Conservation (phyloP, 2,329 filamentous ascomycete genomes). For the Ophiosphaerella herpotricha region DNA sequence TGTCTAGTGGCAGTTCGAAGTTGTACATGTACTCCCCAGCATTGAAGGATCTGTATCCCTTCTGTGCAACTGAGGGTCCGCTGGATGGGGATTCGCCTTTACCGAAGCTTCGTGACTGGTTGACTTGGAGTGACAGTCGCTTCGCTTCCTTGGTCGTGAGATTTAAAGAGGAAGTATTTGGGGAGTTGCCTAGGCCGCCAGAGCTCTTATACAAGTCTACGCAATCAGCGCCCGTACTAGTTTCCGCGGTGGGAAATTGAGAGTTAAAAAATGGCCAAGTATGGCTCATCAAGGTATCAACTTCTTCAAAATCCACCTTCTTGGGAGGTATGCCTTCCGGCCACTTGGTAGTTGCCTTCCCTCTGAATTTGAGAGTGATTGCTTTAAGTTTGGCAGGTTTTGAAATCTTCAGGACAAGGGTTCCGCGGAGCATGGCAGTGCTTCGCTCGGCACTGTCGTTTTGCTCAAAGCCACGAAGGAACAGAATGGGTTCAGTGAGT, state of each 20-base stretch:
- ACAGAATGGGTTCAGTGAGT: slow-evolving; percentile 79
- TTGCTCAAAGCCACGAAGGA: slow-evolving; percentile 78
- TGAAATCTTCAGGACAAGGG: slow-evolving; percentile 77
- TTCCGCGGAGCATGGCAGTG: slow-evolving; percentile 84
- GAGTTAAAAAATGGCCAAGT: slow-evolving; percentile 93
- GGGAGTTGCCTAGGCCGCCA: slow-evolving; percentile 48
- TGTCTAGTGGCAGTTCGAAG: slow-evolving; percentile 84
- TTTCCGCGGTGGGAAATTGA: slow-evolving; percentile 63
- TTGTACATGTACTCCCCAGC: slow-evolving; percentile 75
- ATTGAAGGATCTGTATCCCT: slow-evolving; percentile 84
- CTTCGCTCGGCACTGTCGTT: slow-evolving; percentile 65
- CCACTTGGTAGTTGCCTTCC: slow-evolving; percentile 89
- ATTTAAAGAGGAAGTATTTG: slow-evolving; percentile 52
- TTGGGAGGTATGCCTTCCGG: slow-evolving; percentile 91
- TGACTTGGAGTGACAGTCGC: slow-evolving; percentile 77
- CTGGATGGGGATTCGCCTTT: slow-evolving; percentile 70
- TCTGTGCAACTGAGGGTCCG: slow-evolving; percentile 66
- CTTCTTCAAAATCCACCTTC: slow-evolving; percentile 82
- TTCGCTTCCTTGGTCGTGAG: slow-evolving; percentile 60
- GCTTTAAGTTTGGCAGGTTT: slow-evolving; percentile 94
- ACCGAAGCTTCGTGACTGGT: slow-evolving; percentile 81
- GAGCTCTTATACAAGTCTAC: slow-evolving; percentile 60
- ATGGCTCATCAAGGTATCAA: slow-evolving; percentile 84
- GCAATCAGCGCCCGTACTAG: slow-evolving; percentile 66
- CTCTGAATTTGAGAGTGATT: slow-evolving; percentile 82